A percentile compares a stretch with the other conserved stretches of the same genome.
phyloP scores from a whole-genome alignment of 805 yeast species.

The Metschnikowia anglica region DNA sequence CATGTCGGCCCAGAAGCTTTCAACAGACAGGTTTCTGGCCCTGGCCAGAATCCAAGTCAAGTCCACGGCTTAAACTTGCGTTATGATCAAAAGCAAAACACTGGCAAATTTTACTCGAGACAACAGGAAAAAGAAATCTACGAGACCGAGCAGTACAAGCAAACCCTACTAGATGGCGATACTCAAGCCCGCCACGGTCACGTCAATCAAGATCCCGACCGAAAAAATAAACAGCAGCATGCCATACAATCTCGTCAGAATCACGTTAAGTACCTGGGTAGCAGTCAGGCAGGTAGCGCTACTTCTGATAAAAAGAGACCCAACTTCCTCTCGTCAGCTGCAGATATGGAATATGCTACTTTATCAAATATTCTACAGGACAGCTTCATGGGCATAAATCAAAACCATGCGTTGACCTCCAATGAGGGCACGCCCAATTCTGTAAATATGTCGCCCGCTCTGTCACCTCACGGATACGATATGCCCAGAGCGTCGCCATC shows the following conservation, averaged over 20 bases:
- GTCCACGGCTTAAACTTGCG: not conserved
- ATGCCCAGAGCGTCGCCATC: conserved; percentile 7
- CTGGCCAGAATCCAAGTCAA: not conserved
- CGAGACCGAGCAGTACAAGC: no score
- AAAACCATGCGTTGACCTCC: conserved; percentile 27
- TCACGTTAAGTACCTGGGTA: not conserved
- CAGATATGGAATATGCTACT: conserved; percentile 69
- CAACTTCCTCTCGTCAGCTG: conserved; percentile 66
- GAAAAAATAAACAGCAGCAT: not conserved
- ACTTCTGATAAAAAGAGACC: not conserved
- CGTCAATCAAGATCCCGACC: no score
- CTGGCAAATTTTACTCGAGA: not conserved
- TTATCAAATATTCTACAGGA: conserved; percentile 63
- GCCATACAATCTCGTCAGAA: not conserved
- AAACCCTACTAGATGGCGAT: not conserved
- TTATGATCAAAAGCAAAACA: not conserved
- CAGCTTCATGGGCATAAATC: conserved; percentile 28
- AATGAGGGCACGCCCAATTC: conserved; percentile 42
- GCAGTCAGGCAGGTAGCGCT: not conserved
- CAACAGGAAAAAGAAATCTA: not conserved
- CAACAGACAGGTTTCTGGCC: not conserved
- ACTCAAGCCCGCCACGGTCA: not conserved
- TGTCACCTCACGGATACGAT: conserved; percentile 31
- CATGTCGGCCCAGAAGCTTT: not conserved
- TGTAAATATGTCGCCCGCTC: conserved; percentile 34